phyloP scores from a whole-genome alignment of 306 rosid species.

The Dryas alaskensis region DNA sequence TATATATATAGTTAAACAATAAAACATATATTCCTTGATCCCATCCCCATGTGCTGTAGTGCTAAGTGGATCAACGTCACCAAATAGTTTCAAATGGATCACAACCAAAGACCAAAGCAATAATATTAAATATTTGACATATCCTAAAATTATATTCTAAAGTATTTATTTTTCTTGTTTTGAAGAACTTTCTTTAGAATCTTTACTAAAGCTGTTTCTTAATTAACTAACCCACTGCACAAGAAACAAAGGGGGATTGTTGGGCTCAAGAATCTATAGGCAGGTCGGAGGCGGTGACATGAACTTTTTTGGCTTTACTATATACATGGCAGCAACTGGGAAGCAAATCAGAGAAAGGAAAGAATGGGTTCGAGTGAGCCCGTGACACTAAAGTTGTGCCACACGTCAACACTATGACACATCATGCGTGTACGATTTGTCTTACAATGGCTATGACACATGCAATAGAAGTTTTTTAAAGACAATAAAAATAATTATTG shows the following conservation, averaged over 20 bases:
- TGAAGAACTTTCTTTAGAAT: background rate
- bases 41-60: background rate
- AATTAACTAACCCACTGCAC: background rate
- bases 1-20: background rate
- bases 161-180: background rate
- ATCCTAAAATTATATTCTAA: background rate
- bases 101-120: conserved; percentile 1
- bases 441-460: background rate
- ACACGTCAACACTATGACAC: background rate
- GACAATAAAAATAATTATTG: too few species aligned
- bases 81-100: background rate
- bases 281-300: background rate
- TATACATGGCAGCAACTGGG: background rate
- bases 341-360: background rate
- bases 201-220: background rate
- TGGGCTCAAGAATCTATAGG: background rate
- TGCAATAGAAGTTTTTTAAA: background rate
- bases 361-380: background rate
- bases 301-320: background rate
- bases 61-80: background rate
- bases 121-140: background rate
- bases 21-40: background rate
- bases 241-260: background rate
- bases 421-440: background rate
- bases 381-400: background rate